Evolutionary conservation across 2,329 filamentous ascomycete genomes (phyloP).

Genomic region (Trichophyton schoenleinii): DNA sequence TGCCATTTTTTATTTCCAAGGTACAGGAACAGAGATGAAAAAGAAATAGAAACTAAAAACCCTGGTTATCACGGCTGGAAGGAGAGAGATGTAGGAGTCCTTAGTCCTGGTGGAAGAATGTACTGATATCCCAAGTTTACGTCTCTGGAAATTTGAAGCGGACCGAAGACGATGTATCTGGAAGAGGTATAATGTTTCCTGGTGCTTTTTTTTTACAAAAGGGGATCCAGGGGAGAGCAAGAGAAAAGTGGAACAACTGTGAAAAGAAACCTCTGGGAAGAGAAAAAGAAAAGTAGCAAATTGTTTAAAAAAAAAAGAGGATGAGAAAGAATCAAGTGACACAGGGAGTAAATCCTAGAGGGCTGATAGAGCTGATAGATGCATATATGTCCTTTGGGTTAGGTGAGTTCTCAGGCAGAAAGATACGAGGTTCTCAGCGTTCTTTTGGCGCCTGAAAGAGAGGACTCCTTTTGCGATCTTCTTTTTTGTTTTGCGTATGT

Average conservation of each 20-base stretch:
- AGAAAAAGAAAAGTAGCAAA: background rate
- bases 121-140: background rate
- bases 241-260: conserved; percentile 10
- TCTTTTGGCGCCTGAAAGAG: background rate
- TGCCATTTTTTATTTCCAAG: conserved; percentile 23
- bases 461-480: background rate
- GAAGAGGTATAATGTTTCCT: background rate
- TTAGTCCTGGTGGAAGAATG: background rate
- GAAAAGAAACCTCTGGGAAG: conserved; percentile 7
- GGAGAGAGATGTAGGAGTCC: background rate
- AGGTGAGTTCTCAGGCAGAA: background rate
- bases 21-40: conserved; percentile 6
- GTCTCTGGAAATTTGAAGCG: background rate
- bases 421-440: background rate
- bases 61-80: background rate
- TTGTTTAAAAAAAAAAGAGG: background rate
- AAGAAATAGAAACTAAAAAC: background rate
- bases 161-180: background rate
- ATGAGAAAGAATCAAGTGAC: background rate
- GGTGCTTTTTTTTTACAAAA: background rate
- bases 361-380: background rate
- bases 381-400: background rate
- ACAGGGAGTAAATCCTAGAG: background rate
- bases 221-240: background rate
- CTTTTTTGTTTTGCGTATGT: background rate